A percentile compares a stretch with the other conserved stretches of the same genome.
These are phyloP conservation scores for Aspergillus hancockii DNA, from an alignment of 495 filamentous ascomycete species.

Conservation along the genomic window DNA sequence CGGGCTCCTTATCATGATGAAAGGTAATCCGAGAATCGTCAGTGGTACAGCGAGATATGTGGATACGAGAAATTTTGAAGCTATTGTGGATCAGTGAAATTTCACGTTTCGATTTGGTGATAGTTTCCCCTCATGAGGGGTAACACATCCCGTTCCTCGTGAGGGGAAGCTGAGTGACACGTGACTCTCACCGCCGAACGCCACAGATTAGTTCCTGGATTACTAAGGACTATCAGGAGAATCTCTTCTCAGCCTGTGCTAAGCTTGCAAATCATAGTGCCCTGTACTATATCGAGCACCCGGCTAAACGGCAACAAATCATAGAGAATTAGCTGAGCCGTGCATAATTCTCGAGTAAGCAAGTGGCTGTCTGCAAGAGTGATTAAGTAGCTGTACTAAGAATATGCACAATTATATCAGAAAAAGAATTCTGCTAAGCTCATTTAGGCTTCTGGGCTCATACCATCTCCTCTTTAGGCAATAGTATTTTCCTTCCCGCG, in stretches of 20 bases:
- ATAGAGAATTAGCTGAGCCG: too few species aligned
- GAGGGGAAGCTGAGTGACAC: background rate
- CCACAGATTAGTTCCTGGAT: too few species aligned
- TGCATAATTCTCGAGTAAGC: too few species aligned
- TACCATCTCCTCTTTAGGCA: background rate
- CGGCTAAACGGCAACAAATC: too few species aligned
- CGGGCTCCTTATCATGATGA: background rate
- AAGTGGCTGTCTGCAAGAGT: too few species aligned
- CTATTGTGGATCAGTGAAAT: background rate
- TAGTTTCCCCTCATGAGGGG: constrained; percentile 24
- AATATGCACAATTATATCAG: too few species aligned
- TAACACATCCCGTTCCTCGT: background rate
- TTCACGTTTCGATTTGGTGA: constrained; percentile 3
- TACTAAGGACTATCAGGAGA: too few species aligned
- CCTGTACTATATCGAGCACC: too few species aligned
- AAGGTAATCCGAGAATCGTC: background rate
- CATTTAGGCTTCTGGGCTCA: background rate
- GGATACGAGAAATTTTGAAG: constrained; percentile 4
- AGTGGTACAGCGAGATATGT: background rate
- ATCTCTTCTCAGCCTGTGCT: too few species aligned
- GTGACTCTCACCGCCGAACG: background rate
- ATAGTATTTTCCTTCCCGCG: background rate
- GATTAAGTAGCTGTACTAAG: too few species aligned
- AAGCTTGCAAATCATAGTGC: too few species aligned
- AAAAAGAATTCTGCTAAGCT: too few species aligned